A percentile compares a stretch with the other conserved stretches of the same genome.
phyloP scores from a whole-genome alignment of 768 basidiomycete species.

The Tylopilus vinaceipallidus region DNA sequence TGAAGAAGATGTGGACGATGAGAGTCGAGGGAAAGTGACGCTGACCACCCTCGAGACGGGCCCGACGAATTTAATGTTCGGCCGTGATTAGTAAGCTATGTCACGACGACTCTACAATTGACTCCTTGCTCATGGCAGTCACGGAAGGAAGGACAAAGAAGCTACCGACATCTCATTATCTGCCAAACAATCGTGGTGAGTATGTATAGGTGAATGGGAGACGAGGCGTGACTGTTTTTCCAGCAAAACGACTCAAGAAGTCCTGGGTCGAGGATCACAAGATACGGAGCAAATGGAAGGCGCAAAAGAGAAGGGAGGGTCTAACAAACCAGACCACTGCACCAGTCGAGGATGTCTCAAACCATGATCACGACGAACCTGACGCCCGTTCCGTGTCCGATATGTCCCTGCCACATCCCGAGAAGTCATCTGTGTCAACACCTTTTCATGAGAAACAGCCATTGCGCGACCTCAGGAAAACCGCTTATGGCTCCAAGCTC shows the following conservation, averaged over 20 bases:
- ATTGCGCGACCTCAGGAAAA: slow-evolving; percentile 57
- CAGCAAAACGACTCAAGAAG: slow-evolving; percentile 80
- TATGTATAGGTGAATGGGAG: not conserved
- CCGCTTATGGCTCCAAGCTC: slow-evolving; percentile 60
- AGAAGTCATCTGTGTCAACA: not conserved
- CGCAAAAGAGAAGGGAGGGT: slow-evolving; percentile 57
- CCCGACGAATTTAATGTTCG: slow-evolving; percentile 25
- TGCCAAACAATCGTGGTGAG: slow-evolving; percentile 62
- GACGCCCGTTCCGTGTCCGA: not conserved
- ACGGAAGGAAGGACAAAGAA: slow-evolving; percentile 37
- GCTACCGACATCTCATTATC: slow-evolving; percentile 70
- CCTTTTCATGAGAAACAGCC: slow-evolving; percentile 26
- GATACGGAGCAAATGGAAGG: slow-evolving; percentile 76
- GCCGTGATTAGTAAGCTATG: slow-evolving; percentile 26
- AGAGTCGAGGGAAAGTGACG: slow-evolving; percentile 22
- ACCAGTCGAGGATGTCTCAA: not conserved
- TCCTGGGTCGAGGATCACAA: slow-evolving; percentile 77
- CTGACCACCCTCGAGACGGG: slow-evolving; percentile 4
- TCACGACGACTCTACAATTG: not conserved
- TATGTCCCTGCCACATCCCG: not conserved
- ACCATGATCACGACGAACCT: not conserved
- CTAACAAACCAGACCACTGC: slow-evolving; percentile 17
- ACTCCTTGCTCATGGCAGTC: not conserved
- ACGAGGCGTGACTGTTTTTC: slow-evolving; percentile 1
- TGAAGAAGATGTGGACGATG: slow-evolving; percentile 47